Base-by-base conservation (phyloP, 2,329 filamentous ascomycete species). In the Rasamsonia emersonii region DNA sequence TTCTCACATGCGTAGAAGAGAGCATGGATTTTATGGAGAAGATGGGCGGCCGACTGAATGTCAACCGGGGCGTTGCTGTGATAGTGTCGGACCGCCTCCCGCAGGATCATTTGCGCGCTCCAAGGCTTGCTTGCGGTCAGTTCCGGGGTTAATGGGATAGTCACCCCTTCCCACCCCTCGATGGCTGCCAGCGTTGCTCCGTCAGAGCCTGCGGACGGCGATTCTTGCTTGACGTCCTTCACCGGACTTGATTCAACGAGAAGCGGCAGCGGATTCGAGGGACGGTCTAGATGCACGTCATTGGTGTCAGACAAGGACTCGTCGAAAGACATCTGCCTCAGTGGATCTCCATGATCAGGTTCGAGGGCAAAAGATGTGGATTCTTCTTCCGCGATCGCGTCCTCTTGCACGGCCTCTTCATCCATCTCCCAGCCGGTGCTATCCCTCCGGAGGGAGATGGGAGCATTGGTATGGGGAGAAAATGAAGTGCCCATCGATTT, bases 401-500 rank as follows among this genome's bases (percentile, higher is more conserved):
- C 38, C 10, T 39, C 38, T 18, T 37, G 21, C 4, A 35, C 20
- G 18, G 34, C 38, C 17, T 44, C 44, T 19, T 38, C 37, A 15
- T 44, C 42, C 17, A 39, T 29, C 4, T 43, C 41, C 37, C 52
- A 50, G 6, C 39, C 44, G 26, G 28, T 23, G 28, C 47, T 46
- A n/a, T 40, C 44, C 10, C 32, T 38, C 25, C 45, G 39, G 8
- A 36, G 34, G 17, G 37, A 17, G 23, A 46, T 43, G 25, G 54
- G 47, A 9, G 50, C 34, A 27, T 44, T 50, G 6, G 46, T 45
- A 20, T 44, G 47, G 18, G 58, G 56, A 9, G 54, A 57, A 24
- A 70, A 67, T 0, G 73, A 75, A 17, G 62, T 66, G 13, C 65
- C 67, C 19, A 70, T 56, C 3, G 71, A 77, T 33, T 65, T 64